Percentiles rank a stretch among this genome's conserved stretches.
These are phyloP conservation scores for Ustilago bromivora DNA, from an alignment of 1,284 basidiomycete genomes.

Conservation along the genomic window DNA sequence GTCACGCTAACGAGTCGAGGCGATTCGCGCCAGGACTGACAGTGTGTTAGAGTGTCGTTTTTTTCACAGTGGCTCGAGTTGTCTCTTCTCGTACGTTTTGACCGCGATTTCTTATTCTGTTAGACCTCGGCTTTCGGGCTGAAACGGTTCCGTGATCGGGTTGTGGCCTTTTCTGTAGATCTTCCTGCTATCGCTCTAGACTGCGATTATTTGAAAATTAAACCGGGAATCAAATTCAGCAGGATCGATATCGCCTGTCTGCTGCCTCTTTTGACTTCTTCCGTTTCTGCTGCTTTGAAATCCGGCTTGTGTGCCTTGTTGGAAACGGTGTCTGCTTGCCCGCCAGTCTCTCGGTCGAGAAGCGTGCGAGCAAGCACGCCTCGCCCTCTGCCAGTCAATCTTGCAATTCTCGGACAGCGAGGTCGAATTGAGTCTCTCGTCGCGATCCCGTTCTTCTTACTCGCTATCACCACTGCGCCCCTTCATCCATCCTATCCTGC, in stretches of 20 bases:
- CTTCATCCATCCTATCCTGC: neutral
- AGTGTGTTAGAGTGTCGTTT: neutral
- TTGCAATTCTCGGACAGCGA: slow-evolving; percentile 7
- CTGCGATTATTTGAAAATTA: neutral
- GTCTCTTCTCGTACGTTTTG: slow-evolving; percentile 17
- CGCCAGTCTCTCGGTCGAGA: slow-evolving; percentile 2
- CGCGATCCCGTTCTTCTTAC: slow-evolving; percentile 21
- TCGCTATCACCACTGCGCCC: neutral
- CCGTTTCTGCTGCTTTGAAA: slow-evolving; percentile 3
- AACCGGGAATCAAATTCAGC: neutral
- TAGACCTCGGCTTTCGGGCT: slow-evolving; percentile 19
- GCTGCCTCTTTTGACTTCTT: neutral
- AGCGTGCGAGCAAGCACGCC: neutral
- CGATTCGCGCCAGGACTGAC: neutral
- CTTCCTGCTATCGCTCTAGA: no score
- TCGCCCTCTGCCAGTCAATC: neutral
- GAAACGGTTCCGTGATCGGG: slow-evolving; percentile 53
- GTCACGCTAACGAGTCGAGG: neutral
- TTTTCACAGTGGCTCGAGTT: neutral
- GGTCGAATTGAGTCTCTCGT: slow-evolving; percentile 4
- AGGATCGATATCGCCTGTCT: neutral
- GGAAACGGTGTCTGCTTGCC: neutral
- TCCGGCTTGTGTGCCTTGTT: neutral
- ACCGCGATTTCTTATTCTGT: neutral
- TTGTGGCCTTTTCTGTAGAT: neutral